Evolutionary conservation across 441 rosid genomes (phyloP), one percentile per base, ranked within the genome.

Genomic region (Macaranga tanarius): DNA sequence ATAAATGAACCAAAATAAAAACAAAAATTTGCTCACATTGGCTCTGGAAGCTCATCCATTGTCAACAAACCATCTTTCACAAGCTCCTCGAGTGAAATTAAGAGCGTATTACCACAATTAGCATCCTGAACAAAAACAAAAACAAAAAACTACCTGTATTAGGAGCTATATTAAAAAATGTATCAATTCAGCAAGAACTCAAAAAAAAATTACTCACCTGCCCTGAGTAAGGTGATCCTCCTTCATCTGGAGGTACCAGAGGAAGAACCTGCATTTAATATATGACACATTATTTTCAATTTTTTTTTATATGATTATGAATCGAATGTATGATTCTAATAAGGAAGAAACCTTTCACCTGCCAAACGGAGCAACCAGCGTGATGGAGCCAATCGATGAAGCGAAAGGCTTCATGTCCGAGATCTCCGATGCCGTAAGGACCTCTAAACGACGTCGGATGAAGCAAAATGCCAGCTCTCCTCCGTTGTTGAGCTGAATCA

Each of bases 21-120:
- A 2, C 4, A 57, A 11, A 68, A 73, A 63, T 64, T 58, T 71
- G 25, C 80, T 81, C 73, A 95, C 98, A 91, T 71, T 79, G 89
- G 89, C 73, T 69, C 77, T 34, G 97, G 97, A 65, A 95, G 97
- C 75, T 92, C 99, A 64, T 87, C 85, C 62, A 80, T 83, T 48
- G 57, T 66, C 68, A 95, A 76, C 75, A 95, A 85, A 45, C 97
- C 97, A 70, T 92, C 98, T 72, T 85, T 88, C 0, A 91, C 95
- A 70, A 92, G 97, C 89, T 95, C 97, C 60, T 89, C 95, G 34
- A 95, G 91, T 50, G 98, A 95, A 82, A 95, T 92, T 87, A 95
- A 86, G 67, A 92, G 84, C 23, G 91, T 89, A 62, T 90, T 95
- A 40, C 98, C 99, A 76, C 98, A 95, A 79, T 95, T 91, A 42